Conservation (phyloP, 2,329 filamentous ascomycete genomes). For the Aspergillus sp. region DNA sequence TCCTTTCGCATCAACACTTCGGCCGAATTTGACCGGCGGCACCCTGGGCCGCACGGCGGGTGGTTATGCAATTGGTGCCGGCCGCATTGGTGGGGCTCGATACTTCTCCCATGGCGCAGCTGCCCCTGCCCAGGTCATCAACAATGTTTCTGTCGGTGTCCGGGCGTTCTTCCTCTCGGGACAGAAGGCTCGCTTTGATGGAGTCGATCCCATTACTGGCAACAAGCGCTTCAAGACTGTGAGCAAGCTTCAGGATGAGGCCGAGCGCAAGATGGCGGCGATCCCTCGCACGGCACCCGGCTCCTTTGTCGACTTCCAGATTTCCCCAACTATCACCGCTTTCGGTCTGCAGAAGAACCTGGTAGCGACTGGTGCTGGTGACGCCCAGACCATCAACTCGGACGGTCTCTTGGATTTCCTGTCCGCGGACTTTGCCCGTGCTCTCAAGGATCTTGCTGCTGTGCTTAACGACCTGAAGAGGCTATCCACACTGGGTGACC, state of each 20-base stretch:
- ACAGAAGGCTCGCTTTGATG: conserved; percentile 84
- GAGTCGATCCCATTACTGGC: conserved; percentile 66
- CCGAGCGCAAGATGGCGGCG: conserved; percentile 66
- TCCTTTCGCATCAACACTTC: conserved; percentile 84
- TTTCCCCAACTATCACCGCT: conserved; percentile 88
- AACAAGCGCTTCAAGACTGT: conserved; percentile 78
- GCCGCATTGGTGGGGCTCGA: conserved; percentile 69
- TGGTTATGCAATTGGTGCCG: conserved; percentile 77
- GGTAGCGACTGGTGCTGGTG: conserved; percentile 31
- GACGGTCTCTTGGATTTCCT: conserved; percentile 83
- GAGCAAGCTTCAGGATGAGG: conserved; percentile 72
- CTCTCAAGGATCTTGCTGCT: conserved; percentile 78
- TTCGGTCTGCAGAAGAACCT: conserved; percentile 55
- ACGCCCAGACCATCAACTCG: conserved; percentile 69
- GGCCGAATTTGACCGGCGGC: conserved; percentile 89
- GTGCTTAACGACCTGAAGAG: conserved; percentile 79
- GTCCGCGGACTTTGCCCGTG: conserved; percentile 82
- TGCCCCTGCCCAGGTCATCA: conserved; percentile 83
- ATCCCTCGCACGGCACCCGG: conserved; percentile 62
- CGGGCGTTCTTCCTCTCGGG: conserved; percentile 91
- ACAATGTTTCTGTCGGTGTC: conserved; percentile 92
- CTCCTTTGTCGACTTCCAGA: conserved; percentile 82
- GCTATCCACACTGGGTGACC: conserved; percentile 74
- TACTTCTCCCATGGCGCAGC: conserved; percentile 90
- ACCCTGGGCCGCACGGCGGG: conserved; percentile 81